Base-by-base conservation (phyloP, 768 basidiomycete genomes). In the Cubamyces sp. region DNA sequence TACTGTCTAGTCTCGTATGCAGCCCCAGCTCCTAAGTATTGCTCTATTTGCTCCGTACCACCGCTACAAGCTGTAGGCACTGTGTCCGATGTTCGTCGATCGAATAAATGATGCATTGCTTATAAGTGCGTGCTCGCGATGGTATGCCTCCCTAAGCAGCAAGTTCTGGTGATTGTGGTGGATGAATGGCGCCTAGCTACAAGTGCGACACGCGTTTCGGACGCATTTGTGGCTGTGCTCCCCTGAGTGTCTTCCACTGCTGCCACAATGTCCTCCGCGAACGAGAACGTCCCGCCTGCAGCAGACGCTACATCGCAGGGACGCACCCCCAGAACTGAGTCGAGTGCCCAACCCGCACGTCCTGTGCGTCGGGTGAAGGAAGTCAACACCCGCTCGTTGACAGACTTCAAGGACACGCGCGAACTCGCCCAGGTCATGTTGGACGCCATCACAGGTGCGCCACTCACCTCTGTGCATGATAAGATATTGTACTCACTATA, bases 1-100 rank as follows among this genome's bases (percentile, higher is more conserved):
- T 60, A 49, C 61, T 52, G 46, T 68, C 60, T 65, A 59, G 50
- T 68, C 60, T 68, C 62, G 64, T 68, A 68, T 68, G 67, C 67
- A 51, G 52, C 52, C 43, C 28, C 54, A 52, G 16, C 57, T 51
- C 45, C 46, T 57, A 49, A 57, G 28, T 57, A 57, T 57, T 49
- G 56, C 56, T 49, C 14, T 18, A 56, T 60, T 50, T 49, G 37
- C 23, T 41, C 54, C 34, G 3, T 52, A 37, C 47, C 54, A 25
- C 55, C 28, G 26, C 56, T 11, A 48, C 39, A 48, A 14, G 28
- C 48, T 42, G 43, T 58, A 42, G 39, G 45, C 54, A 45, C 21
- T 54, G 63, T 59, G 40, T 64, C 54, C 40, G 46, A 34, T 54
- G 40, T 68, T 66, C 65, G 69, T 70, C 51, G 66, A 67, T 23